phyloP scores from a whole-genome alignment of 1,284 basidiomycete species.

The Microbotryum saponariae region DNA sequence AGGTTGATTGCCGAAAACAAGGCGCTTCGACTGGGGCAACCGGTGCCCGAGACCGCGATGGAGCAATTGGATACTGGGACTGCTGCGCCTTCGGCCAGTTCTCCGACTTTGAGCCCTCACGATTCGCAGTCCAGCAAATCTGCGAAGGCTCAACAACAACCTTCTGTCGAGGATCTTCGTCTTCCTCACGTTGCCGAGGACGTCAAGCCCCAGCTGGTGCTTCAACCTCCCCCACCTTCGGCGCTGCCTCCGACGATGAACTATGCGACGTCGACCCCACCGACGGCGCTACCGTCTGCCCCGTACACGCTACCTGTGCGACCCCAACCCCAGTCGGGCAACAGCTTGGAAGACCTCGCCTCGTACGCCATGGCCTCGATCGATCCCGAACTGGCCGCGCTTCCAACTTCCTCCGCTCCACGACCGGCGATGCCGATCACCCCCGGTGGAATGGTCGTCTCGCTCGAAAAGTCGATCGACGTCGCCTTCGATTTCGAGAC shows the following conservation, averaged over 20 bases:
- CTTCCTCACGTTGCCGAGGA: background rate
- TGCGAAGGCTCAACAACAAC: background rate
- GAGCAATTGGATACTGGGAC: background rate
- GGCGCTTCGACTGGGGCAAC: constrained; percentile 18
- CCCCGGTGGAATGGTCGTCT: too few species aligned
- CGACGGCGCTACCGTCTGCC: background rate
- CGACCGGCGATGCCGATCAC: background rate
- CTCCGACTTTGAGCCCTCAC: background rate
- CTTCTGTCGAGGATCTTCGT: too few species aligned
- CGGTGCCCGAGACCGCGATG: background rate
- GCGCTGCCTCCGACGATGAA: background rate
- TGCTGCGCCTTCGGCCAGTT: background rate
- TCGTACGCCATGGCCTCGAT: too few species aligned
- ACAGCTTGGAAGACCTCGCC: background rate
- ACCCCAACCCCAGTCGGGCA: background rate
- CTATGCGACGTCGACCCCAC: background rate
- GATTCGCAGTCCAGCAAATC: background rate
- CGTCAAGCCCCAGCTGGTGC: constrained; percentile 1
- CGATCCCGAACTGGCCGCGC: background rate
- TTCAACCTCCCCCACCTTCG: background rate
- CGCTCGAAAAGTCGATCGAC: background rate
- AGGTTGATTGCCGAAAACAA: constrained; percentile 18
- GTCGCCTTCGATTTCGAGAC: constrained; percentile 27
- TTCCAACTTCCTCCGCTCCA: background rate
- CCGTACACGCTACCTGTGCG: background rate